phyloP scores from a whole-genome alignment of 108 stramenopile genomes.

The Nannochloropsis granulata region DNA sequence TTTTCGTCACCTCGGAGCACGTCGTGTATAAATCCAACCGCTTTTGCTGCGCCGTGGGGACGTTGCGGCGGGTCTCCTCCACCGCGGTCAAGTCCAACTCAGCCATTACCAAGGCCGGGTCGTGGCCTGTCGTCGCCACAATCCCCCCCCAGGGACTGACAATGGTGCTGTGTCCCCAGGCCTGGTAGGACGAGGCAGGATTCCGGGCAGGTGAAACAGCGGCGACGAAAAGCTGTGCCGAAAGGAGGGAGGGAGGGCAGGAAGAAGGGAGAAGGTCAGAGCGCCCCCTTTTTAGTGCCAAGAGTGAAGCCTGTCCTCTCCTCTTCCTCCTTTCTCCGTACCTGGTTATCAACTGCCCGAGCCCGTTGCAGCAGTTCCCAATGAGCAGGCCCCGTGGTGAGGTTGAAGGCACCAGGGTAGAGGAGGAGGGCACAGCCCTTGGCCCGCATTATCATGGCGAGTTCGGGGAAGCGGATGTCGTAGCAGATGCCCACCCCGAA shows the following conservation, averaged over 20 bases:
- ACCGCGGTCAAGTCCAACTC: constrained; percentile 71
- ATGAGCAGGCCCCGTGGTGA: constrained; percentile 75
- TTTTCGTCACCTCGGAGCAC: not conserved
- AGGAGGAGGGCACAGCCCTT: constrained; percentile 56
- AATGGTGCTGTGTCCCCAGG: constrained; percentile 95
- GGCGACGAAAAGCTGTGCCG: constrained; percentile 50
- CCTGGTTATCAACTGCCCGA: constrained; percentile 90
- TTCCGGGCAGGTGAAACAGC: constrained; percentile 84
- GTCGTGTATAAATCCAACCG: constrained; percentile 40
- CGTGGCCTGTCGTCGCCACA: constrained; percentile 63
- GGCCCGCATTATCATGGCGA: constrained; percentile 69
- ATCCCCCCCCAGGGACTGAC: constrained; percentile 94
- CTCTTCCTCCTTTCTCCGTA: constrained; percentile 13
- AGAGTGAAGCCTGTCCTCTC: not conserved
- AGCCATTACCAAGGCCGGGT: constrained; percentile 58
- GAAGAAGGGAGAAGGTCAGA: not conserved
- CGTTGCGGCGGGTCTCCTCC: constrained; percentile 51
- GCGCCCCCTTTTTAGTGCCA: not conserved
- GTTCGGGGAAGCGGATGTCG: constrained; percentile 97
- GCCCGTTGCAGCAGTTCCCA: constrained; percentile 95
- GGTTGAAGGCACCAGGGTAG: constrained; percentile 97
- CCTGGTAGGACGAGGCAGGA: constrained; percentile 73
- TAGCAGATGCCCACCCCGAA: constrained; percentile 98
- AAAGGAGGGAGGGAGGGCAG: not conserved
- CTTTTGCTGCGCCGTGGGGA: constrained; percentile 39